Percentiles rank a stretch among this genome's conserved stretches.
Conservation (phyloP, 2,329 filamentous ascomycete species). For the Fusarium bulbicola region DNA sequence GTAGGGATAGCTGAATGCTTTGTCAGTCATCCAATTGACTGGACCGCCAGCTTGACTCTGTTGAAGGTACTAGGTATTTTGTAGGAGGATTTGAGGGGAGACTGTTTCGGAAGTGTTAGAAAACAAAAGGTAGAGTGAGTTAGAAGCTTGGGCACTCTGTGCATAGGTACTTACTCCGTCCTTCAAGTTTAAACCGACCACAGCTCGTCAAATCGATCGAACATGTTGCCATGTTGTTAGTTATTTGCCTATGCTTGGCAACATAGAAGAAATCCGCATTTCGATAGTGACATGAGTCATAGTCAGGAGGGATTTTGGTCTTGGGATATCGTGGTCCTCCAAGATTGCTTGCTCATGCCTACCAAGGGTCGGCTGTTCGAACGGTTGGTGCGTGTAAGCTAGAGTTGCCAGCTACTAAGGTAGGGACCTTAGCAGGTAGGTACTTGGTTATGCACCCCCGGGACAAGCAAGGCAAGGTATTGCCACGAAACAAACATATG, state of each 20-base stretch:
- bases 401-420: background rate
- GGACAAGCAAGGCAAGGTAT: slow-evolving; percentile 1
- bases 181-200: background rate
- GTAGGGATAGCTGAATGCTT: background rate
- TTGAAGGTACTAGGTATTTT: background rate
- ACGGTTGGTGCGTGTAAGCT: slow-evolving; percentile 4
- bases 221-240: background rate
- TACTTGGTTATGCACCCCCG: background rate
- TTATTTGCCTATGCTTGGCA: background rate
- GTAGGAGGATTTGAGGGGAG: background rate
- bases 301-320: background rate
- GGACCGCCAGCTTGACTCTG: background rate
- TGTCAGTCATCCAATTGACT: background rate
- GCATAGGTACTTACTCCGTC: background rate
- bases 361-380: slow-evolving; percentile 6
- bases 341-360: slow-evolving; percentile 4
- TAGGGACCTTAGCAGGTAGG: background rate
- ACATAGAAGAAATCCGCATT: background rate
- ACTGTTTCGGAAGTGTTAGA: slow-evolving; percentile 3
- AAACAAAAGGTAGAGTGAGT: background rate
- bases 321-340: background rate
- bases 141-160: background rate
- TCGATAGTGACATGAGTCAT: background rate
- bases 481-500: background rate
- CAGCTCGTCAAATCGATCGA: background rate